Evolutionary conservation across 208 protist species (phyloP).

Genomic region (Trypanosomatidae sp.): DNA sequence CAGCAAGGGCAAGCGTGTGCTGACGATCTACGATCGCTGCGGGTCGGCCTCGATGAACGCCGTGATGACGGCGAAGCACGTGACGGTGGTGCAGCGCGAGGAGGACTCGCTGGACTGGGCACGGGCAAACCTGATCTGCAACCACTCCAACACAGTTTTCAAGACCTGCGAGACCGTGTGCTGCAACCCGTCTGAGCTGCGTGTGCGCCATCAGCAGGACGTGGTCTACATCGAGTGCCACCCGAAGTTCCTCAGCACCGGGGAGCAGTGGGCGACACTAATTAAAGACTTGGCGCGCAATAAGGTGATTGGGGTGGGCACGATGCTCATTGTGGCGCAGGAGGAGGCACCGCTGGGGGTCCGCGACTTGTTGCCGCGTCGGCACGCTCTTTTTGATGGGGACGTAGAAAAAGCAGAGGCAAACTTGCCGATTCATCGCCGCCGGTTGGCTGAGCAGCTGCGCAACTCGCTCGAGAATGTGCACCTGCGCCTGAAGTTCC

Average conservation of each 20-base stretch:
- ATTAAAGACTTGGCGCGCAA: slow-evolving; percentile 37
- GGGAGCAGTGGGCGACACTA: slow-evolving; percentile 55
- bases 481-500: slow-evolving; percentile 47
- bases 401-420: slow-evolving; percentile 2
- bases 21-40: slow-evolving; percentile 79
- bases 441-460: slow-evolving; percentile 31
- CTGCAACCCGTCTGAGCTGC: slow-evolving; percentile 42
- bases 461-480: slow-evolving; percentile 40
- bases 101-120: slow-evolving; percentile 45
- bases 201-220: slow-evolving; percentile 38
- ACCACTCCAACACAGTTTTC: slow-evolving; percentile 65
- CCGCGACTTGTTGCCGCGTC: slow-evolving; percentile 40
- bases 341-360: slow-evolving; percentile 69
- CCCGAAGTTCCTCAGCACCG: slow-evolving; percentile 38
- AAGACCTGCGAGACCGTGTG: slow-evolving; percentile 52
- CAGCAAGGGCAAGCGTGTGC: slow-evolving; percentile 56
- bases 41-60: slow-evolving; percentile 72
- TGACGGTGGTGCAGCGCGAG: slow-evolving; percentile 59
- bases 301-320: slow-evolving; percentile 53
- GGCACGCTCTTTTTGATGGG: background rate
- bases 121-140: slow-evolving; percentile 66
- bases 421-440: slow-evolving; percentile 19
- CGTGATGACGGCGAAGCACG: slow-evolving; percentile 71
- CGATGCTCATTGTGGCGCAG: slow-evolving; percentile 67
- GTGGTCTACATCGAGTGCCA: slow-evolving; percentile 81